Conservation (phyloP, 2,329 filamentous ascomycete genomes). For the Phoma sp. region DNA sequence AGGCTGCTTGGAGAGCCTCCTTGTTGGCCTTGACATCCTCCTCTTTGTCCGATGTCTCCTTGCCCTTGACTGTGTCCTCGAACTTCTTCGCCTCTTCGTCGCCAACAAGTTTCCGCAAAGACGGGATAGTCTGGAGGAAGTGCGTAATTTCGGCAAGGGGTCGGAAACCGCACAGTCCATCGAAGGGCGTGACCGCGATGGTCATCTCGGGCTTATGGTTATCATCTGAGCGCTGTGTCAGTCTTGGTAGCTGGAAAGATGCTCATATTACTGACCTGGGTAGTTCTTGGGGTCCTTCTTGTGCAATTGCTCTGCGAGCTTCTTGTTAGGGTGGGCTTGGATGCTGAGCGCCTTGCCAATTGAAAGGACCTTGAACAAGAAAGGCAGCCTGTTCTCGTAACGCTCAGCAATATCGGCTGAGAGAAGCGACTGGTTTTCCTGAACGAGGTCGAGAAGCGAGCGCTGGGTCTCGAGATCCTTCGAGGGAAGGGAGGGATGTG, state of each 20-base stretch:
- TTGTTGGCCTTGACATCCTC: conserved; percentile 67
- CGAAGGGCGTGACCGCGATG: conserved; percentile 94
- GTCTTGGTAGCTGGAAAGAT: not conserved
- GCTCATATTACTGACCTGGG: conserved; percentile 58
- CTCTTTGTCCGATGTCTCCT: conserved; percentile 57
- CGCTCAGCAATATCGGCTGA: conserved; percentile 73
- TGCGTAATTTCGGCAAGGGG: conserved; percentile 85
- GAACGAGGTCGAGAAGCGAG: conserved; percentile 82
- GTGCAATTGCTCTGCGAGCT: conserved; percentile 87
- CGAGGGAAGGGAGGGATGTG: conserved; percentile 93
- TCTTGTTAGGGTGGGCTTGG: conserved; percentile 96
- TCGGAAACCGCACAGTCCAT: conserved; percentile 94
- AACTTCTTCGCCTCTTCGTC: conserved; percentile 55
- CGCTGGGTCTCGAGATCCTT: conserved; percentile 85
- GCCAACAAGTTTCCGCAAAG: conserved; percentile 55
- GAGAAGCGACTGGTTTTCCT: conserved; percentile 84
- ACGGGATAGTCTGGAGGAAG: conserved; percentile 72
- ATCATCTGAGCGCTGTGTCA: conserved; percentile 65
- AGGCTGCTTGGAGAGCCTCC: conserved; percentile 74
- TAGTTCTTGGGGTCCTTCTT: conserved; percentile 89
- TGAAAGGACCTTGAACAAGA: conserved; percentile 96
- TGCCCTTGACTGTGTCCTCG: conserved; percentile 57
- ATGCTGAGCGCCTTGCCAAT: conserved; percentile 96
- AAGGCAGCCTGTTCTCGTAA: conserved; percentile 85
- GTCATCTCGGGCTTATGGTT: conserved; percentile 99